Base-by-base conservation (phyloP, 345 rosid species). In the Cardiospermum halicacabum region DNA sequence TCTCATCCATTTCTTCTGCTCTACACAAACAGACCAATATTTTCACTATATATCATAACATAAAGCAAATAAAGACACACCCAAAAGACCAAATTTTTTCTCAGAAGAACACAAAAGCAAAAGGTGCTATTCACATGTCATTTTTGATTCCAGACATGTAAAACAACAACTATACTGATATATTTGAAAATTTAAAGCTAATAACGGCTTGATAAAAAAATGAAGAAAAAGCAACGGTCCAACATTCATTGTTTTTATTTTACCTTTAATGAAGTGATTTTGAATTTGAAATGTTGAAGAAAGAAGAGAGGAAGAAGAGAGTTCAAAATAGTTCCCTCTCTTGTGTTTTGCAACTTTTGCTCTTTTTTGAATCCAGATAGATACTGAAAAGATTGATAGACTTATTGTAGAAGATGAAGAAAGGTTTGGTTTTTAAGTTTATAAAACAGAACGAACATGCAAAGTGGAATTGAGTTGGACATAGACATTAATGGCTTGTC, bases 211-310 rank as follows among this genome's bases (percentile, higher is more conserved):
- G 22, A 64, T 19, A 26, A 42, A 34, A 34, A 5, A n/a, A n/a
- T n/a, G n/a, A n/a, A n/a, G n/a, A 43, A 64, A 78, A 79, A 69
- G 82, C 79, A 82, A 85, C 82, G 85, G 79, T 74, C 79, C 69
- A 62, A 18, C 64, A 18, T 68, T 56, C 39, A 49, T 60, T 69
- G 55, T 45, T 49, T 43, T 18, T 1, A 11, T 34, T 34, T 80
- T 72, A 81, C 77, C 85, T 84, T 78, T 72, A 71, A 57, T 45
- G 48, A 34, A 53, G 16, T 45, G 59, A 51, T 73, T n/a, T 88
- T 76, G 84, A 83, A 82, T 72, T 81, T 60, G 78, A 78, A n/a
- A 83, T 49, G 70, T 67, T 62, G 64, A 45, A 22, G 61, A 40
- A 36, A 64, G 48, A 31, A 64, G 45, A 40, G 31, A 64, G 48